Evolutionary conservation across 2,329 filamentous ascomycete genomes (phyloP).

Genomic region (Colletotrichum navitas): DNA sequence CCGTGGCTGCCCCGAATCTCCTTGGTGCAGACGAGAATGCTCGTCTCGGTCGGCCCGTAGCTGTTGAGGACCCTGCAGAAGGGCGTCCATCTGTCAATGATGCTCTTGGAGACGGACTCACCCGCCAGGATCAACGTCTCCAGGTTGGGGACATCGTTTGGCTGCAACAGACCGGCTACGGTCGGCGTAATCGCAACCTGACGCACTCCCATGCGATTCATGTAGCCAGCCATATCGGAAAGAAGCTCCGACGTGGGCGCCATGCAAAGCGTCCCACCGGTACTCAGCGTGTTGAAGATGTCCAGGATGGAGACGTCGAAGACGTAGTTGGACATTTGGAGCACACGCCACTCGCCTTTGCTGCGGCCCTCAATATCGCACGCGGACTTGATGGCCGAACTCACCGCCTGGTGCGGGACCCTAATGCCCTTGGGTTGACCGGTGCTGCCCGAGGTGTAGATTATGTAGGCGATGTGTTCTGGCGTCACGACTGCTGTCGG

Average conservation of each 20-base stretch:
- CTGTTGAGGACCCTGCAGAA: constrained; percentile 40
- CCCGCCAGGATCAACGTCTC: constrained; percentile 34
- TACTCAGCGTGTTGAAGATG: constrained; percentile 33
- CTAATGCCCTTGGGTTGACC: not conserved
- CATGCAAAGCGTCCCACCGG: constrained; percentile 26
- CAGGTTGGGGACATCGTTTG: constrained; percentile 40
- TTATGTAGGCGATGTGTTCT: not conserved
- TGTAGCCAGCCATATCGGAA: constrained; percentile 15
- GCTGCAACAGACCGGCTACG: constrained; percentile 39
- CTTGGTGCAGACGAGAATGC: constrained; percentile 38
- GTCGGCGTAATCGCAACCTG: constrained; percentile 42
- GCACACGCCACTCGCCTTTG: not conserved
- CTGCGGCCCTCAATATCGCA: not conserved
- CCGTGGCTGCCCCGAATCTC: not conserved
- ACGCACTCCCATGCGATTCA: constrained; percentile 21
- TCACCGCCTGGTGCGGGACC: not conserved
- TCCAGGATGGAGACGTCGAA: constrained; percentile 27
- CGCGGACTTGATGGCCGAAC: not conserved
- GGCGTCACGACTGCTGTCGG: not conserved
- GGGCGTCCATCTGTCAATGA: constrained; percentile 33
- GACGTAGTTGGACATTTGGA: constrained; percentile 24
- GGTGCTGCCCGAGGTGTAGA: not conserved
- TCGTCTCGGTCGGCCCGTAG: constrained; percentile 43
- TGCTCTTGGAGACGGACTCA: constrained; percentile 31
- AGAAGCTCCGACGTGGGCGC: constrained; percentile 22